Evolutionary conservation across 345 rosid genomes (phyloP).

Genomic region (Euphorbia tirucalli): DNA sequence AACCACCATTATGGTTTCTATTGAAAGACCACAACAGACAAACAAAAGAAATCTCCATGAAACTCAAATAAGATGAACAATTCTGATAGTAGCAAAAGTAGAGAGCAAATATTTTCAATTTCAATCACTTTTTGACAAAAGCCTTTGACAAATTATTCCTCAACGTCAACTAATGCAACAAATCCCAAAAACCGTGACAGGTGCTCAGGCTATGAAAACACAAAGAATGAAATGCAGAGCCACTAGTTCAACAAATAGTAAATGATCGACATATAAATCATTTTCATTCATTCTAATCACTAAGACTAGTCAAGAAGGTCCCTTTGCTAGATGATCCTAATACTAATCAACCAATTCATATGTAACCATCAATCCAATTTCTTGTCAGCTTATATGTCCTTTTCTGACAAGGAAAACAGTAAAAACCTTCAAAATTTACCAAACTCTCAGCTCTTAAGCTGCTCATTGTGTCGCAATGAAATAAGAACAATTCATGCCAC

Average conservation of each 20-base stretch:
- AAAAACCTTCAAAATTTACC: neutral
- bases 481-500: neutral
- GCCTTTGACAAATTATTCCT: neutral
- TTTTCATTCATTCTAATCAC: neutral
- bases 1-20: neutral
- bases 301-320: neutral
- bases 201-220: neutral
- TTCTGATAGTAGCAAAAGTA: neutral
- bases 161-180: neutral
- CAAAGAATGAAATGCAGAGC: neutral
- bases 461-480: neutral
- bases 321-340: neutral
- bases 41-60: neutral
- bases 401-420: neutral
- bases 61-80: constrained; percentile 1
- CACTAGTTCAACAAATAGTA: neutral
- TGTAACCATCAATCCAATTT: neutral
- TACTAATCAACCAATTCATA: neutral
- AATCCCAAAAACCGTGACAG: neutral
- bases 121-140: neutral
- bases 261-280: neutral
- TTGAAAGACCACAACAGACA: neutral
- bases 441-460: neutral
- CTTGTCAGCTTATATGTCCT: neutral
- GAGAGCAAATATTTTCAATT: neutral